Percentiles rank a stretch among this genome's conserved stretches.
Evolutionary conservation across 495 filamentous ascomycete species (phyloP).

Genomic region (Penicillium paradoxum): DNA sequence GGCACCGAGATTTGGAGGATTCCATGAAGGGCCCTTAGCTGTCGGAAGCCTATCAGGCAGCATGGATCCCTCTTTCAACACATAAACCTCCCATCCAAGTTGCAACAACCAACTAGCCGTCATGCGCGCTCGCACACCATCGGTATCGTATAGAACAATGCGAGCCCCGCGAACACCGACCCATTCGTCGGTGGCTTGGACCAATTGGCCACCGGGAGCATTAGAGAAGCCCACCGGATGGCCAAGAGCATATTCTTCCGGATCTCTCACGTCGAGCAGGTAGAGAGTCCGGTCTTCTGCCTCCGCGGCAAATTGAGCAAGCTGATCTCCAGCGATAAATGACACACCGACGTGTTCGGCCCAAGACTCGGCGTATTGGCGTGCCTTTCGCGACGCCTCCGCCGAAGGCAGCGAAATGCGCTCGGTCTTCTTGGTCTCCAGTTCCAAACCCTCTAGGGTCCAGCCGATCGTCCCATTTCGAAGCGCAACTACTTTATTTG

Average conservation of each 20-base stretch:
- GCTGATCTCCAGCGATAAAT: not conserved
- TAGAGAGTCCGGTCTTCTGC: slow-evolving; percentile 14
- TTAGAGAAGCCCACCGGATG: slow-evolving; percentile 20
- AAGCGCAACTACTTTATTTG: slow-evolving; percentile 22
- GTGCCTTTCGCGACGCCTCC: slow-evolving; percentile 11
- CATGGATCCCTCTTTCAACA: slow-evolving; percentile 4
- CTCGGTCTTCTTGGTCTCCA: slow-evolving; percentile 13
- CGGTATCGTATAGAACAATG: slow-evolving; percentile 24
- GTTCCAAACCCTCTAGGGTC: slow-evolving; percentile 21
- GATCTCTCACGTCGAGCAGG: slow-evolving; percentile 24
- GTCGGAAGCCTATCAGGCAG: slow-evolving; percentile 2
- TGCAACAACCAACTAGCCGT: slow-evolving; percentile 25
- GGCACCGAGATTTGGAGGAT: not conserved
- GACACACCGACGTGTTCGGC: slow-evolving; percentile 13
- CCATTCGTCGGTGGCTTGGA: slow-evolving; percentile 28
- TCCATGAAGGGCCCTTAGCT: slow-evolving; percentile 1
- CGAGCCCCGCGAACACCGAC: slow-evolving; percentile 22
- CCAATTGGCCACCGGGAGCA: slow-evolving; percentile 26
- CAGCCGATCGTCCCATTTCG: slow-evolving; percentile 28
- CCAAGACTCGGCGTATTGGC: slow-evolving; percentile 16
- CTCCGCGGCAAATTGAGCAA: slow-evolving; percentile 8
- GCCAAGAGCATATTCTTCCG: slow-evolving; percentile 16
- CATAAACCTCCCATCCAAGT: slow-evolving; percentile 26
- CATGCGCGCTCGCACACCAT: slow-evolving; percentile 23
- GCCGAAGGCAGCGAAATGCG: slow-evolving; percentile 13